These are phyloP conservation scores for Ettlia oleoabundans DNA, from an alignment of 139 green algal genomes.

Conservation along the genomic window DNA sequence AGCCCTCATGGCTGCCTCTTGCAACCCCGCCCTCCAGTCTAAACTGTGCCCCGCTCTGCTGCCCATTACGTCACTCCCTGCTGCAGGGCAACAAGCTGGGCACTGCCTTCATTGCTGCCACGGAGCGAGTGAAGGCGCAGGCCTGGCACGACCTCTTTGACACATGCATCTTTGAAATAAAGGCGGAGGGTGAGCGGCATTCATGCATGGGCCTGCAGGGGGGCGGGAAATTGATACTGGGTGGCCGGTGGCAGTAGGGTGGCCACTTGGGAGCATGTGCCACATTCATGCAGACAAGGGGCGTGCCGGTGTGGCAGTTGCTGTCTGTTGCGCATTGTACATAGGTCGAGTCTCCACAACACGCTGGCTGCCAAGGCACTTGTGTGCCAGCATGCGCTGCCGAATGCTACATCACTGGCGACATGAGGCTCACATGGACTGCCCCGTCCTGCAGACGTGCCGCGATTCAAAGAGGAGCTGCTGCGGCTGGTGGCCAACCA, in stretches of 20 bases:
- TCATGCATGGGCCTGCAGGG: too few relatives aligned
- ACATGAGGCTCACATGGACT: neutral
- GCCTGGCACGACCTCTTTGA: constrained; percentile 60
- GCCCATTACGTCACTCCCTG: neutral
- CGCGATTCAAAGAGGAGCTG: constrained; percentile 52
- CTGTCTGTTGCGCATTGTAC: neutral
- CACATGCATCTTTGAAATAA: constrained; percentile 47
- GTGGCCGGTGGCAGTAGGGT: too few relatives aligned
- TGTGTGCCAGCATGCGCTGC: too few relatives aligned
- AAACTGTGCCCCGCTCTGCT: too few relatives aligned
- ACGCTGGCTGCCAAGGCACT: too few relatives aligned
- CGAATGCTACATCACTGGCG: neutral
- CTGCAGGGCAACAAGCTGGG: constrained; percentile 53
- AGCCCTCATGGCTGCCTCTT: too few relatives aligned
- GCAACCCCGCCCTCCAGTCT: too few relatives aligned
- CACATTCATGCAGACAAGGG: neutral
- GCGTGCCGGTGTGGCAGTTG: neutral
- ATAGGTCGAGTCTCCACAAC: neutral
- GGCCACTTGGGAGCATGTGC: neutral
- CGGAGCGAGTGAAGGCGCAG: constrained; percentile 39
- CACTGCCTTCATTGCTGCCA: constrained; percentile 41
- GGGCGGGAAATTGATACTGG: too few relatives aligned
- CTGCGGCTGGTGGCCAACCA: constrained; percentile 29
- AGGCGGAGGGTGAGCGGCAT: constrained; percentile 3
- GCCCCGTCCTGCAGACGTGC: constrained; percentile 25